These are phyloP conservation scores for Lasiosphaeria ovina DNA, from an alignment of 495 filamentous ascomycete species.

Conservation along the genomic window DNA sequence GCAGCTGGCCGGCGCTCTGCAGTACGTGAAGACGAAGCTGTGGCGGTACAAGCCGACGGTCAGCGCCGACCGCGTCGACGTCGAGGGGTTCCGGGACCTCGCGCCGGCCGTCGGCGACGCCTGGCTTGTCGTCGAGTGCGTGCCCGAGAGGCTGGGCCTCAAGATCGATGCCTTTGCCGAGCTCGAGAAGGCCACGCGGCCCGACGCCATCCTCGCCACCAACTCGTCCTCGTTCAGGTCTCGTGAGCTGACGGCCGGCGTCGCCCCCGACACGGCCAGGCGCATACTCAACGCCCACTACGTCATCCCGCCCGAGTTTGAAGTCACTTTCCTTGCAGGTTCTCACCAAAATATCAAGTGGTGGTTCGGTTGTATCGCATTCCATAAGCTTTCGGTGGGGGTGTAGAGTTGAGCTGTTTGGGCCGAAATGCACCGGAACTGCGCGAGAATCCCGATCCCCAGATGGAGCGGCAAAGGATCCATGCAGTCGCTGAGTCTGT, in stretches of 20 bases:
- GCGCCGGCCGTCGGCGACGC: conserved; percentile 40
- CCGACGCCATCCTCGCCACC: conserved; percentile 49
- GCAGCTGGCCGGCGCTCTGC: conserved; percentile 25
- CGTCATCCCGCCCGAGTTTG: conserved; percentile 46
- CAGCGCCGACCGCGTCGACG: conserved; percentile 13
- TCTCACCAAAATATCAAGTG: no score
- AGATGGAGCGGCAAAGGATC: no score
- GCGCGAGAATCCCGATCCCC: no score
- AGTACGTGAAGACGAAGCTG: conserved; percentile 24
- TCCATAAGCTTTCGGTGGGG: no score
- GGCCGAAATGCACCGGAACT: no score
- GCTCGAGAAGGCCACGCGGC: conserved; percentile 38
- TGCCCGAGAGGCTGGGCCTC: conserved; percentile 52
- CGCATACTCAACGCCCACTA: conserved; percentile 52
- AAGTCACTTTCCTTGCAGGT: no score
- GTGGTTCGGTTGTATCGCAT: no score
- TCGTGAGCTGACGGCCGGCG: conserved; percentile 44
- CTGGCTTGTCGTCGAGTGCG: conserved; percentile 54
- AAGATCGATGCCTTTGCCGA: conserved; percentile 52
- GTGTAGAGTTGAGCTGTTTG: no score
- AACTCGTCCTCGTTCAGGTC: conserved; percentile 54
- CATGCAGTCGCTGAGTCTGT: no score
- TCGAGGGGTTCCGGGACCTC: conserved; percentile 35
- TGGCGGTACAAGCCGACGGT: conserved; percentile 20
- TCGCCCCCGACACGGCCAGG: conserved; percentile 33